A percentile compares a stretch with the other conserved stretches of the same genome.
Conservation (phyloP, 768 basidiomycete genomes). For the Sarcomyxa edulis region DNA sequence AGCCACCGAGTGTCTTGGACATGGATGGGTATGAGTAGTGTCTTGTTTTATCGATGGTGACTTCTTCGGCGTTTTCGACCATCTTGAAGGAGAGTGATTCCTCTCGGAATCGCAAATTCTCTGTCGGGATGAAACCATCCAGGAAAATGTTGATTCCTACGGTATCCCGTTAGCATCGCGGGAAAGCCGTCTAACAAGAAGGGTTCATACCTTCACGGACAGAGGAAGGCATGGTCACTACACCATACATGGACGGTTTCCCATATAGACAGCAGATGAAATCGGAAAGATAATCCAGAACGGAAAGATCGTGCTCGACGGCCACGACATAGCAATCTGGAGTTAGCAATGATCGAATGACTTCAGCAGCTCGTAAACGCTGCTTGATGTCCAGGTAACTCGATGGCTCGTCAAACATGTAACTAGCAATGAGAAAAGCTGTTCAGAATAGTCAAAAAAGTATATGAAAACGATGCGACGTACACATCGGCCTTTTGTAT, state of each 20-base stretch:
- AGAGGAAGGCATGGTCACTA: conserved; percentile 98
- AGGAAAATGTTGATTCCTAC: conserved; percentile 98
- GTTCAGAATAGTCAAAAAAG: neutral
- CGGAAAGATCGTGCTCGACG: conserved; percentile 98
- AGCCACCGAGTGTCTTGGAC: conserved; percentile 93
- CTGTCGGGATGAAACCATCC: conserved; percentile 97
- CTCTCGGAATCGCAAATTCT: conserved; percentile 96
- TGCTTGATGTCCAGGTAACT: conserved; percentile 97
- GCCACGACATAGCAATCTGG: conserved; percentile 91
- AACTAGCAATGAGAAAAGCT: conserved; percentile 40
- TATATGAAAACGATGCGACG: conserved; percentile 22
- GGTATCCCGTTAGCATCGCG: too few species aligned
- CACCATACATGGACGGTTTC: conserved; percentile 95
- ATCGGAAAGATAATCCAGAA: conserved; percentile 97
- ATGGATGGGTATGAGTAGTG: conserved; percentile 91
- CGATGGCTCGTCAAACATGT: conserved; percentile 99
- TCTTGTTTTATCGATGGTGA: conserved; percentile 79
- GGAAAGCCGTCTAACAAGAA: too few species aligned
- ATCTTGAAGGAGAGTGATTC: conserved; percentile 97
- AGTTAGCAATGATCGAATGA: conserved; percentile 81
- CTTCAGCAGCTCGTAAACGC: conserved; percentile 89
- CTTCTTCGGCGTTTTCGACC: conserved; percentile 92
- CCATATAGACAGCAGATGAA: conserved; percentile 98
- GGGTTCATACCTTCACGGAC: conserved; percentile 84
- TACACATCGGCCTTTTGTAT: conserved; percentile 95